A percentile compares a stretch with the other conserved stretches of the same genome.
Conservation (phyloP, 31 red algal genomes). For the Odonthalia washingtoniensis region DNA sequence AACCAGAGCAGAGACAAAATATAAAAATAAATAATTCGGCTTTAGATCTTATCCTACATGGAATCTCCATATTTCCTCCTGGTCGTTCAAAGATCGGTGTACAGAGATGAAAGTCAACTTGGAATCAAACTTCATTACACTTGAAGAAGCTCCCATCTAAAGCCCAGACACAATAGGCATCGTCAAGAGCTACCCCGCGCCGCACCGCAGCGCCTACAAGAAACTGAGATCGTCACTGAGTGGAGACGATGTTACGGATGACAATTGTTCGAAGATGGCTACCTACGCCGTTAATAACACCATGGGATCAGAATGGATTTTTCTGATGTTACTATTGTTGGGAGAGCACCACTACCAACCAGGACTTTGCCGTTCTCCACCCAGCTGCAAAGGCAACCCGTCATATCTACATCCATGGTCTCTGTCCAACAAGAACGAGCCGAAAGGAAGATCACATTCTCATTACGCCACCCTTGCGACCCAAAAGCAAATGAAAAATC, state of each 20-base stretch:
- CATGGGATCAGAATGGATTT: conserved; percentile 13
- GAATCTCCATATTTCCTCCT: conserved; percentile 27
- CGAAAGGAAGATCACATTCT: too few relatives aligned
- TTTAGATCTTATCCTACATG: conserved; percentile 8
- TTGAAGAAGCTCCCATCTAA: neutral
- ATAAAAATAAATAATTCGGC: neutral
- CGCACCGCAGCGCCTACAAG: neutral
- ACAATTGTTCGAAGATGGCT: conserved; percentile 26
- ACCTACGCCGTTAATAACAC: neutral
- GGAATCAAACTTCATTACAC: neutral
- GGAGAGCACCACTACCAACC: neutral
- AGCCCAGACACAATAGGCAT: conserved; percentile 13
- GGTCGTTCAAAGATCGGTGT: conserved; percentile 25
- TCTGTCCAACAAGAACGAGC: too few relatives aligned
- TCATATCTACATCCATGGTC: too few relatives aligned
- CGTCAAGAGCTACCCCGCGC: conserved; percentile 23
- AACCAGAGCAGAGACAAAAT: neutral
- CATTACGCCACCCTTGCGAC: too few relatives aligned
- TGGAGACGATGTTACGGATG: neutral
- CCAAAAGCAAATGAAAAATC: too few relatives aligned
- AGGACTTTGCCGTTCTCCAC: neutral
- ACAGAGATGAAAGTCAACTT: neutral
- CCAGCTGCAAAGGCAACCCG: neutral
- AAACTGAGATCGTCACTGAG: neutral
- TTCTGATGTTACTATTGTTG: conserved; percentile 11